phyloP scores from a whole-genome alignment of 2,329 filamentous ascomycete species.

The Biscogniauxia mediterranea region DNA sequence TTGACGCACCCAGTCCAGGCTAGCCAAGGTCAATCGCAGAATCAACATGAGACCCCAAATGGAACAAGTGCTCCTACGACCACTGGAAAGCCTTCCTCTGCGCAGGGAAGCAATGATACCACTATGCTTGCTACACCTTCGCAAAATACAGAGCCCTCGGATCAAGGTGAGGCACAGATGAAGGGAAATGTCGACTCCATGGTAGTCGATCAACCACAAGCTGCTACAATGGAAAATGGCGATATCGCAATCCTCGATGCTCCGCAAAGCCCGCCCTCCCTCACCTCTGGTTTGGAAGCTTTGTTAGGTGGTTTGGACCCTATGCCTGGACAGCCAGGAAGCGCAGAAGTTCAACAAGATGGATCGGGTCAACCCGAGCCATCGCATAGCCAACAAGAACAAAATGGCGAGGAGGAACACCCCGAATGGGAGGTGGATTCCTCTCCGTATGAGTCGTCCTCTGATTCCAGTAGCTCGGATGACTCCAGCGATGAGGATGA shows the following conservation, averaged over 20 bases:
- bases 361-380: constrained; percentile 15
- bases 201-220: constrained; percentile 12
- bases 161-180: constrained; percentile 1
- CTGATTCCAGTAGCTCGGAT: constrained; percentile 57
- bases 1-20: constrained; percentile 13
- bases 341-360: constrained; percentile 8
- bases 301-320: constrained; percentile 31
- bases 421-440: constrained; percentile 86
- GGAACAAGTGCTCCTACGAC: neutral
- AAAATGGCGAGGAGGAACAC: constrained; percentile 34
- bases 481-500: constrained; percentile 59
- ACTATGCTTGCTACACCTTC: neutral
- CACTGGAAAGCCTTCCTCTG: constrained; percentile 6
- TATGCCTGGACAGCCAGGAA: constrained; percentile 14
- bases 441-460: constrained; percentile 70
- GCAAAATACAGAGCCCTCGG: neutral
- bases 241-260: constrained; percentile 14
- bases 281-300: constrained; percentile 34
- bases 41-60: constrained; percentile 6
- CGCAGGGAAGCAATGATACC: neutral
- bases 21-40: constrained; percentile 6
- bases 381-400: constrained; percentile 10
- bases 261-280: constrained; percentile 32
- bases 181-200: constrained; percentile 9
- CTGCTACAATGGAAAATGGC: neutral